These are phyloP conservation scores for Alternaria consortialis DNA, from an alignment of 2,329 filamentous ascomycete genomes.

Conservation along the genomic window DNA sequence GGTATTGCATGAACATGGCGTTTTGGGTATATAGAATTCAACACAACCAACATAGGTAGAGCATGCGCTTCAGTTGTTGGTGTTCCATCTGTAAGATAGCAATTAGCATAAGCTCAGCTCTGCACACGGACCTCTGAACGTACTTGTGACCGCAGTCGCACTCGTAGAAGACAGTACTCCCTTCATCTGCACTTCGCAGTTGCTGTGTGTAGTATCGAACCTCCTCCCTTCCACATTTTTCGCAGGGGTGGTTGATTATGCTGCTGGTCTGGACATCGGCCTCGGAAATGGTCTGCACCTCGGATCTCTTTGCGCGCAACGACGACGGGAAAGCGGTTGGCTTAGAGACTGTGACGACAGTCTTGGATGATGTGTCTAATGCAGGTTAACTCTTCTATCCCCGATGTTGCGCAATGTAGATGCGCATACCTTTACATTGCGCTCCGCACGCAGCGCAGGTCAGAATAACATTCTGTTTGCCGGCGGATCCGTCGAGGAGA, in stretches of 20 bases:
- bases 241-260: conserved; percentile 73
- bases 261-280: conserved; percentile 80
- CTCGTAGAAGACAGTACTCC: conserved; percentile 87
- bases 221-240: conserved; percentile 81
- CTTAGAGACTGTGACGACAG: conserved; percentile 84
- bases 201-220: conserved; percentile 88
- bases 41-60: conserved; percentile 18
- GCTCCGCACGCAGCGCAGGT: conserved; percentile 87
- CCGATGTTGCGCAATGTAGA: neutral
- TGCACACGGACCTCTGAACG: conserved; percentile 40
- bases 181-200: conserved; percentile 91
- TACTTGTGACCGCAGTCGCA: conserved; percentile 89
- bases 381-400: neutral
- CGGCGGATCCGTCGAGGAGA: conserved; percentile 81
- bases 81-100: conserved; percentile 58
- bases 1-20: conserved; percentile 36
- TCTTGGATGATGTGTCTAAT: conserved; percentile 64
- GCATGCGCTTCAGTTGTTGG: conserved; percentile 67
- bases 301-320: conserved; percentile 86
- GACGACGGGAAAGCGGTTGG: conserved; percentile 88
- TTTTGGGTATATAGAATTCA: conserved; percentile 29
- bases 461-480: conserved; percentile 77
- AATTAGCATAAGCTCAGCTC: conserved; percentile 26
- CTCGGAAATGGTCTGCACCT: conserved; percentile 80
- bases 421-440: conserved; percentile 50